Evolutionary conservation across 805 yeast genomes (phyloP).

Genomic region (Saturnispora mendoncae): DNA sequence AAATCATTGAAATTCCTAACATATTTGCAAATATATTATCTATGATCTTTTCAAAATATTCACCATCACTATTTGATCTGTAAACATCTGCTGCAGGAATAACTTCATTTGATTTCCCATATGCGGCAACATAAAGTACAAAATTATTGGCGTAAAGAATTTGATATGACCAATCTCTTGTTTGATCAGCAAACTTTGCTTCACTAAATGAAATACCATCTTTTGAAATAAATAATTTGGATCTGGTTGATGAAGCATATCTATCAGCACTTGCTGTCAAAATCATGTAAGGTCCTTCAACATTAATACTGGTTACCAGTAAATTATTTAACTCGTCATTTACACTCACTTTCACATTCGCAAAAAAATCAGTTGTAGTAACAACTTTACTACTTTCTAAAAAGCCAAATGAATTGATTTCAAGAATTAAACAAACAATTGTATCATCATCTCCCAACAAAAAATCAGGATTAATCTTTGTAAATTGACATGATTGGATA

Average conservation of each 20-base stretch:
- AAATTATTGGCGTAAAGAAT: slow-evolving; percentile 34
- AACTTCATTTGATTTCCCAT: slow-evolving; percentile 17
- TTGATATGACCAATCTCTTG: slow-evolving; percentile 30
- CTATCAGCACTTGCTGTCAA: slow-evolving; percentile 35
- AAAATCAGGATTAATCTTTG: slow-evolving; percentile 20
- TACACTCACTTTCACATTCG: slow-evolving; percentile 18
- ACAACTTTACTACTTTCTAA: slow-evolving; percentile 30
- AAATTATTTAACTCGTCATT: slow-evolving; percentile 17
- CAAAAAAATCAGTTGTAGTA: slow-evolving; percentile 37
- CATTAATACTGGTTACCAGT: slow-evolving; percentile 26
- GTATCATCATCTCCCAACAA: slow-evolving; percentile 21
- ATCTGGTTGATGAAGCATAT: slow-evolving; percentile 30
- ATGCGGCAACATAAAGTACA: slow-evolving; percentile 35
- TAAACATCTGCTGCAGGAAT: slow-evolving; percentile 30
- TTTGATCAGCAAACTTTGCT: slow-evolving; percentile 33
- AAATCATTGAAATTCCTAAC: slow-evolving; percentile 33
- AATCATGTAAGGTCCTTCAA: slow-evolving; percentile 35
- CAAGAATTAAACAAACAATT: slow-evolving; percentile 29
- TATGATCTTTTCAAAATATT: slow-evolving; percentile 38
- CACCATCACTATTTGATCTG: slow-evolving; percentile 52
- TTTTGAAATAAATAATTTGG: slow-evolving; percentile 37
- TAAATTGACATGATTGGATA: slow-evolving; percentile 19
- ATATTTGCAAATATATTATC: slow-evolving; percentile 32
- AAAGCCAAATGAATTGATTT: slow-evolving; percentile 34
- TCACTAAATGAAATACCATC: slow-evolving; percentile 35